These are phyloP conservation scores for Handroanthus guayacan DNA, from an alignment of 257 asterid genomes.

Conservation along the genomic window DNA sequence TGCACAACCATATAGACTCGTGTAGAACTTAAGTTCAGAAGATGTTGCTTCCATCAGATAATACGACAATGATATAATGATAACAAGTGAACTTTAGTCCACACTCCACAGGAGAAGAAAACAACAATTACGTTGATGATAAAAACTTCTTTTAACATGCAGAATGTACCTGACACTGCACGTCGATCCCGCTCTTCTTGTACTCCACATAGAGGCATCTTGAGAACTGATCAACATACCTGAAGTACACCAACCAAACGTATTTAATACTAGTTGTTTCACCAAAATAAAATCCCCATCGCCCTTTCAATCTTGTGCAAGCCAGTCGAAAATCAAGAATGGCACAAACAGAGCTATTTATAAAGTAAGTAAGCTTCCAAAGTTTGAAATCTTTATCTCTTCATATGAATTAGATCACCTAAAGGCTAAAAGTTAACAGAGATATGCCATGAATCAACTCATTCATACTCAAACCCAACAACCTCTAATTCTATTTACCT, in stretches of 20 bases:
- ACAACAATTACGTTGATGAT: background rate
- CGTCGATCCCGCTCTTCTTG: conserved; percentile 94
- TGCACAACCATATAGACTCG: too few relatives aligned
- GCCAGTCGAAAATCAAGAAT: background rate
- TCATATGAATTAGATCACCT: background rate
- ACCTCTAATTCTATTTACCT: background rate
- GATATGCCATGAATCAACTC: background rate
- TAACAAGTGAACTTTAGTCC: background rate
- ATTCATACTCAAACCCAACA: conserved; percentile 2
- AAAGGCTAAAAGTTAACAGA: background rate
- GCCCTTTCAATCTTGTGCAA: background rate
- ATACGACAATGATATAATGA: too few relatives aligned
- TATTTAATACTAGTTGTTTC: conserved; percentile 5
- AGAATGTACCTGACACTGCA: conserved; percentile 91
- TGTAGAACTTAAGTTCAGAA: too few relatives aligned
- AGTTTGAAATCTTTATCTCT: background rate
- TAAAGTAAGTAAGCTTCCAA: background rate
- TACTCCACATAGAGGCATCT: conserved; percentile 96
- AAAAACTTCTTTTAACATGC: background rate
- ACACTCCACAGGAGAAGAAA: background rate
- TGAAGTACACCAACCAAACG: conserved; percentile 39
- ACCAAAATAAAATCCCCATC: background rate
- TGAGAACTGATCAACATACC: conserved; percentile 90
- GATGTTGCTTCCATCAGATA: too few relatives aligned
- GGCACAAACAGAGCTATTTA: background rate